Base-by-base conservation (phyloP, 805 yeast species). In the Deakozyma indianensis region DNA sequence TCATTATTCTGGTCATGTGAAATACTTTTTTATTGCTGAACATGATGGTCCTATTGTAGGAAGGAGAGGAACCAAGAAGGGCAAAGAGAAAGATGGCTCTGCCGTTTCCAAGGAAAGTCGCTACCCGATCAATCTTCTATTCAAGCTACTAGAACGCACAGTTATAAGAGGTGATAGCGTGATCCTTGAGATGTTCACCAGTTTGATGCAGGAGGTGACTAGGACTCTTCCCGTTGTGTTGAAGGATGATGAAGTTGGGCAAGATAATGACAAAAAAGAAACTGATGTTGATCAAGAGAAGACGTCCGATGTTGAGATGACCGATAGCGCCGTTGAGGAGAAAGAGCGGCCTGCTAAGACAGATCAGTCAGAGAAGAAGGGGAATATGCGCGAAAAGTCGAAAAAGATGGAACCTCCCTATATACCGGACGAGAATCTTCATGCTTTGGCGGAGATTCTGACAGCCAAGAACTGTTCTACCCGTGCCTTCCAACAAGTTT, bases 381-480 rank as follows among this genome's bases (percentile, higher is more conserved):
- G 11, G 27, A 29, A 28, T 14, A 22, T 5, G n/a, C n/a, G 23
- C n/a, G 3, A 16, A 3, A 23, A 20, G 3, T n/a, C 45, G 28
- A 32, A 29, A n/a, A 25, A 25, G 14, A 24, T 50, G 22, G 45
- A 44, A 23, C 50, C 81, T 1, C 94, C 95, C 2, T 61, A 63
- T 38, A 75, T 88, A 51, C 80, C 84, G 0, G 77, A 74, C 35
- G 62, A 67, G 20, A 80, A 79, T 51, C 66, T 85, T 55, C 71
- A 75, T 42, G 71, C 71, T 49, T 67, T 86, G 25, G 80, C 83
- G 15, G 70, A 77, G 21, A 77, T 84, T 25, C 67, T 88, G 45
- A 75, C 80, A 3, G 75, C 90, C 1, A 85, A 83, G 56, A 94
- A 88, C 46, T 86, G 96, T 57, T 78, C 88, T 28, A 80, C 84